These are phyloP conservation scores for Lagerstroemia speciosa DNA, from an alignment of 345 rosid genomes.

Conservation along the genomic window DNA sequence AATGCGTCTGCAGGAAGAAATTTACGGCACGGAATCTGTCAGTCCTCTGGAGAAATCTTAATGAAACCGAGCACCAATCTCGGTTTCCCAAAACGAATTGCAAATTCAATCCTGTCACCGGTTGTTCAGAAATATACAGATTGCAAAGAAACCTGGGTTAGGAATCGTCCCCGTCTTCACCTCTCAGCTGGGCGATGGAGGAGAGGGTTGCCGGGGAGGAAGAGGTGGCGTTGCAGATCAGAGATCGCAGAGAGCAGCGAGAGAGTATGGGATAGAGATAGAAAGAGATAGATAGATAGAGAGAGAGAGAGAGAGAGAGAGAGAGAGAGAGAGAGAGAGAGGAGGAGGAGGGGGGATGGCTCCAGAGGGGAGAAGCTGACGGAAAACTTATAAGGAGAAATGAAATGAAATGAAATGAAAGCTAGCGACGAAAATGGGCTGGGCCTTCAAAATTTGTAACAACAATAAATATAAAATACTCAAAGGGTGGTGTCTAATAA, in stretches of 20 bases:
- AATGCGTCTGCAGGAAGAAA: constrained; percentile 7
- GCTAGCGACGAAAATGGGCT: background rate
- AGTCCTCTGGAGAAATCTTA: background rate
- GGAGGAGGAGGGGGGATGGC: constrained; percentile 2
- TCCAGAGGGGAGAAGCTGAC: background rate
- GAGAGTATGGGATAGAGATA: background rate
- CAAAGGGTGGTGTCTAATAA: no score
- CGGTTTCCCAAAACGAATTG: background rate
- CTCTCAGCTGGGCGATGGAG: background rate
- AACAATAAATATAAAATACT: no score
- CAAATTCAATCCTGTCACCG: background rate
- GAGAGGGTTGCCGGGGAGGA: background rate
- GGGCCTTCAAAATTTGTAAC: background rate
- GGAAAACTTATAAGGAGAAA: constrained; percentile 1
- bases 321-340: background rate
- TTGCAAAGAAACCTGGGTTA: background rate
- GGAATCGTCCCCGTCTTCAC: background rate
- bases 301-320: background rate
- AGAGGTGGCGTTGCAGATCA: background rate
- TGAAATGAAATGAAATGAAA: background rate
- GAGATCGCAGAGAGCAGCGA: background rate
- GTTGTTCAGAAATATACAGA: background rate
- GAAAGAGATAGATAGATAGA: background rate
- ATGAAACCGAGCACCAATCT: background rate
- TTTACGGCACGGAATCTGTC: background rate